Conservation (phyloP, 345 rosid genomes). For the Viola odorata region DNA sequence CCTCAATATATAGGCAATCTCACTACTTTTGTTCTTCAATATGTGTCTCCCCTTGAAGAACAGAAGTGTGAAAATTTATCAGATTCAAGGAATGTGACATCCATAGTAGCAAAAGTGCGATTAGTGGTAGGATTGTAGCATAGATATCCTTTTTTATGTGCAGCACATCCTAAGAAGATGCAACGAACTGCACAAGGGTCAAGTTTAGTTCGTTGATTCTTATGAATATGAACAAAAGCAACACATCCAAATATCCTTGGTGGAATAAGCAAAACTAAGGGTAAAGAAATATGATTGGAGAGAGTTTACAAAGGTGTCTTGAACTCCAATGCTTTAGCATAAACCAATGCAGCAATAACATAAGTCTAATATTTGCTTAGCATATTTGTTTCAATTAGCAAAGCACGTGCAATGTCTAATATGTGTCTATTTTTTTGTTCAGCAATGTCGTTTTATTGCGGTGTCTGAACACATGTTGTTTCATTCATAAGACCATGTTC, state of each 20-base stretch:
- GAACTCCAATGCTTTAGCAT: neutral
- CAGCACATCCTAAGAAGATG: neutral
- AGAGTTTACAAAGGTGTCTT: neutral
- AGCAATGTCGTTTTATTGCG: neutral
- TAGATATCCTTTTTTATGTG: neutral
- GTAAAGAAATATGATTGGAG: neutral
- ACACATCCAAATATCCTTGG: neutral
- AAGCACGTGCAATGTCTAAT: neutral
- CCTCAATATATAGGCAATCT: neutral
- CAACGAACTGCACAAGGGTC: neutral
- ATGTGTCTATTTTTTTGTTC: neutral
- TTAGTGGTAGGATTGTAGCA: neutral
- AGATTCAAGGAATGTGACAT: neutral
- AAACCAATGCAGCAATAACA: neutral
- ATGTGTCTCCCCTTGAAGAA: neutral
- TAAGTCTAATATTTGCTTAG: neutral
- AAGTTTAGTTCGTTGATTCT: neutral
- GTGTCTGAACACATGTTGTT: neutral
- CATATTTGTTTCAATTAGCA: neutral
- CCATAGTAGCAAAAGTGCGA: neutral
- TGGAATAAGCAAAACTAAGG: neutral
- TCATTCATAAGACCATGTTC: neutral
- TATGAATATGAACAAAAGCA: neutral
- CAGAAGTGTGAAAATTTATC: neutral
- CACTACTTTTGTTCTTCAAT: neutral